Evolutionary conservation across 352 stramenopile species (phyloP).

Genomic region (Pythium dissimile): DNA sequence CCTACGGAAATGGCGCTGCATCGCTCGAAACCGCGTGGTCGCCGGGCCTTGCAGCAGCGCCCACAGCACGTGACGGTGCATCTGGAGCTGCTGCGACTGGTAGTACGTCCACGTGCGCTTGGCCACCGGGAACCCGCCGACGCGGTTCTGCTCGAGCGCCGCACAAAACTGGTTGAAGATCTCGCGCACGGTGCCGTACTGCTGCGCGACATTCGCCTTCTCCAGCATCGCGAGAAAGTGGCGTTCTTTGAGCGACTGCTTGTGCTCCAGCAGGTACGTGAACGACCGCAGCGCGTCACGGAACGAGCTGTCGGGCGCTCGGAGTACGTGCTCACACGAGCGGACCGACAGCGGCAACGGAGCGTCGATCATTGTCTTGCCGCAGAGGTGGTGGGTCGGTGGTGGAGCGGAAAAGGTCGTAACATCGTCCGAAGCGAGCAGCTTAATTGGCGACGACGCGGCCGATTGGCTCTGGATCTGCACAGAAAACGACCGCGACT

Average conservation of each 20-base stretch:
- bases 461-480: slow-evolving; percentile 1
- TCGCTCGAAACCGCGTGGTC: slow-evolving; percentile 20
- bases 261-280: slow-evolving; percentile 15
- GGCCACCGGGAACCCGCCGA: slow-evolving; percentile 8
- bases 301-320: slow-evolving; percentile 19
- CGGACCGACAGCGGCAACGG: not conserved
- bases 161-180: slow-evolving; percentile 40
- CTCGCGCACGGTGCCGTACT: slow-evolving; percentile 26
- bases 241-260: slow-evolving; percentile 27
- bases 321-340: slow-evolving; percentile 4
- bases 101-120: slow-evolving; percentile 34
- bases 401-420: not conserved
- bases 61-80: slow-evolving; percentile 65
- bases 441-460: not conserved
- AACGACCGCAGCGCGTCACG: slow-evolving; percentile 33
- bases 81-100: slow-evolving; percentile 43
- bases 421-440: not conserved
- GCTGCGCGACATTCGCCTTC: slow-evolving; percentile 46
- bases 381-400: not conserved
- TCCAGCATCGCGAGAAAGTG: slow-evolving; percentile 59
- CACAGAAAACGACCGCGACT: slow-evolving; percentile 11
- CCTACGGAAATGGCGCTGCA: slow-evolving; percentile 40
- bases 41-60: slow-evolving; percentile 37
- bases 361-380: too few relatives aligned
- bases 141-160: slow-evolving; percentile 27